A percentile compares a stretch with the other conserved stretches of the same genome.
phyloP scores from a whole-genome alignment of 768 basidiomycete genomes.

The Rhodosporidiobolus odoratus region DNA sequence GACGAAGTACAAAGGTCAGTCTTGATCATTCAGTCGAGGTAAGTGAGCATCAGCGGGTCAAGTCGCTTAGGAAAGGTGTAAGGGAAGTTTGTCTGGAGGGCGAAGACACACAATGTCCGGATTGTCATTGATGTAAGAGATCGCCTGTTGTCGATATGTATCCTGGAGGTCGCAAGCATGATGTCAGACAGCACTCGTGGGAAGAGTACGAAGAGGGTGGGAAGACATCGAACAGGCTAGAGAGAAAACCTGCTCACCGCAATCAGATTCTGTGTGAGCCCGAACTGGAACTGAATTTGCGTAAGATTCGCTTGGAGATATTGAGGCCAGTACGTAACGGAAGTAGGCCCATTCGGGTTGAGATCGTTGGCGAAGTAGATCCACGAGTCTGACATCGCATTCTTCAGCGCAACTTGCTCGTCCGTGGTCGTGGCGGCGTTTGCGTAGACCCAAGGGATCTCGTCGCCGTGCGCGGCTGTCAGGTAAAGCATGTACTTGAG shows the following conservation, averaged over 20 bases:
- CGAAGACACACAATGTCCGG: too few species aligned
- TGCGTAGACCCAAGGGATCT: background rate
- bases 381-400: background rate
- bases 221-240: background rate
- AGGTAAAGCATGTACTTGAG: background rate
- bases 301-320: background rate
- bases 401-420: background rate
- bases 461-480: background rate
- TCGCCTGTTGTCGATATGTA: too few species aligned
- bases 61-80: too few species aligned
- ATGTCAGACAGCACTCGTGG: too few species aligned
- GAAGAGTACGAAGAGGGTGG: background rate
- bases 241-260: background rate
- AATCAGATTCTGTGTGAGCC: background rate
- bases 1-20: too few species aligned
- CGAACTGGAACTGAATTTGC: background rate
- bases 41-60: too few species aligned
- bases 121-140: too few species aligned
- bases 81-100: too few species aligned
- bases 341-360: background rate
- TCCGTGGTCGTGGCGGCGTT: too few species aligned
- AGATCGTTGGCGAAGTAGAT: conserved; percentile 5
- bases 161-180: too few species aligned
- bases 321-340: background rate
- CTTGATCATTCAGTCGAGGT: too few species aligned